Conservation (phyloP, 2,329 filamentous ascomycete species). For the Arthroderma uncinatum region DNA sequence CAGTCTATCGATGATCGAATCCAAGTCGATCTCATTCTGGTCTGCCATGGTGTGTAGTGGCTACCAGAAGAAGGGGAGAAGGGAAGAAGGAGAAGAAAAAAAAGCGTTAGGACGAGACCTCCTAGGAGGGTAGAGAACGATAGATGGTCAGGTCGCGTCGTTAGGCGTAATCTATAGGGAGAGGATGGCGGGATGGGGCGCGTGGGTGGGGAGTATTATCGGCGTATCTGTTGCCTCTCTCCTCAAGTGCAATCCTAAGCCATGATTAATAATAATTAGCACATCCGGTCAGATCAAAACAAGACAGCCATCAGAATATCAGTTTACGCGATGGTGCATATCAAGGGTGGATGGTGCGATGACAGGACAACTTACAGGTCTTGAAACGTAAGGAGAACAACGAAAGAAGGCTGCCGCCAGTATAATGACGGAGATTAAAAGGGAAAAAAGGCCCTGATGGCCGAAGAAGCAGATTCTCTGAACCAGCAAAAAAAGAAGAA, state of each 20-base stretch:
- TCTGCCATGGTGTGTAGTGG: slow-evolving; percentile 49
- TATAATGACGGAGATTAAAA: background rate
- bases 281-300: background rate
- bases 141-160: background rate
- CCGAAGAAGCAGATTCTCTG: background rate
- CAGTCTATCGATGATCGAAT: slow-evolving; percentile 97
- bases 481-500: background rate
- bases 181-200: background rate
- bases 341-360: background rate
- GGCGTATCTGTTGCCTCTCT: background rate
- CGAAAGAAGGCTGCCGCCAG: background rate
- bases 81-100: slow-evolving; percentile 22
- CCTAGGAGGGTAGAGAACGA: background rate
- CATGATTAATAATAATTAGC: background rate
- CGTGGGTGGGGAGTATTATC: background rate
- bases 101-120: slow-evolving; percentile 17
- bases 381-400: background rate
- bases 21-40: slow-evolving; percentile 86
- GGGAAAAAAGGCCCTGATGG: background rate
- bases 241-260: background rate
- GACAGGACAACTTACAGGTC: background rate
- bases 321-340: too few relatives aligned
- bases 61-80: slow-evolving; percentile 15
- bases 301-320: background rate
- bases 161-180: background rate